These are phyloP conservation scores for Apostasia ramifera DNA, from an alignment of 106 monocot species.

Conservation along the genomic window DNA sequence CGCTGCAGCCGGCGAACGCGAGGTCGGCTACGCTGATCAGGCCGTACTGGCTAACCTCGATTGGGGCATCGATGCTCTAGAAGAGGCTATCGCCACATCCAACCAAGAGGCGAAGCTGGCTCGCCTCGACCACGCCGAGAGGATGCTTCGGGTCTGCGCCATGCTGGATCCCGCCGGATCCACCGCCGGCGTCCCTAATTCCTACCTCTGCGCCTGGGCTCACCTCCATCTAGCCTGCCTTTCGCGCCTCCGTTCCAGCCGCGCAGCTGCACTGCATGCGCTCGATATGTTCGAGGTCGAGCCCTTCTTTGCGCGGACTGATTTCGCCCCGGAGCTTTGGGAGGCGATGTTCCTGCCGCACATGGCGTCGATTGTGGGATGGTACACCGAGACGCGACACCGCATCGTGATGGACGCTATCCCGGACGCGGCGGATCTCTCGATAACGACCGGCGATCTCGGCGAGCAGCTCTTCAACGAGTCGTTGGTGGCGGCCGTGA, in stretches of 20 bases:
- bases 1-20: slow-evolving; percentile 1
- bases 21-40: slow-evolving; percentile 39
- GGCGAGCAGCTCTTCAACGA: slow-evolving; percentile 34
- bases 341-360: slow-evolving; percentile 48
- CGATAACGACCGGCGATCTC: slow-evolving; percentile 15
- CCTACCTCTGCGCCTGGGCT: slow-evolving; percentile 57
- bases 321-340: slow-evolving; percentile 57
- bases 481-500: slow-evolving; percentile 22
- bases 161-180: slow-evolving; percentile 31
- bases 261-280: slow-evolving; percentile 6
- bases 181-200: slow-evolving; percentile 55
- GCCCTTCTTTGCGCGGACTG: slow-evolving; percentile 38
- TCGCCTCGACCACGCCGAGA: slow-evolving; percentile 52
- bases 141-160: slow-evolving; percentile 43
- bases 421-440: slow-evolving; percentile 32
- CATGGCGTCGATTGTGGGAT: slow-evolving; percentile 38
- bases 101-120: slow-evolving; percentile 43
- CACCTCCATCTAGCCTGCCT: slow-evolving; percentile 46
- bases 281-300: slow-evolving; percentile 40
- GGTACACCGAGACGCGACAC: slow-evolving; percentile 39
- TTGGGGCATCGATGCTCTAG: slow-evolving; percentile 57
- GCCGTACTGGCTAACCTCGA: slow-evolving; percentile 52
- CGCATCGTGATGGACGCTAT: slow-evolving; percentile 25
- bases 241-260: slow-evolving; percentile 9
- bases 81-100: slow-evolving; percentile 35